Evolutionary conservation across 2,329 filamentous ascomycete genomes (phyloP).

Genomic region (Aspergillus luchuensis): DNA sequence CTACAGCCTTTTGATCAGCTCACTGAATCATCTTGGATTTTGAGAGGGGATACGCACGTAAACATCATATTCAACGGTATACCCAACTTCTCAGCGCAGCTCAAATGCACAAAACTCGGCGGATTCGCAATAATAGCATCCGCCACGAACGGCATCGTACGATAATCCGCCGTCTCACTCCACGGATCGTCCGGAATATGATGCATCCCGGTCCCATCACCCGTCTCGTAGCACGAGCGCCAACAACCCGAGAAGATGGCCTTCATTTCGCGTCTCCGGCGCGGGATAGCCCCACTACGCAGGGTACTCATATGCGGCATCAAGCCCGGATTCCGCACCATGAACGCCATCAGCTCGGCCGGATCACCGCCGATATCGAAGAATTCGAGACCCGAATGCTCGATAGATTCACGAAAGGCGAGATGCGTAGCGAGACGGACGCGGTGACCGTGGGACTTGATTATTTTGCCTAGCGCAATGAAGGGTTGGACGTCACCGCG

Average conservation of each 20-base stretch:
- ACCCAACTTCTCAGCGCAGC: constrained; percentile 76
- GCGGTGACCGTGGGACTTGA: constrained; percentile 69
- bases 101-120: constrained; percentile 74
- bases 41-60: constrained; percentile 58
- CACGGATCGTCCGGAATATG: constrained; percentile 54
- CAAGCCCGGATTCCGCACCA: constrained; percentile 85
- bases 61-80: constrained; percentile 86
- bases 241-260: constrained; percentile 83
- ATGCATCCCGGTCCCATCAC: constrained; percentile 61
- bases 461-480: constrained; percentile 65
- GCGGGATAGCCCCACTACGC: constrained; percentile 74
- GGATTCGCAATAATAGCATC: constrained; percentile 88
- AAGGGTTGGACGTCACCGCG: constrained; percentile 77
- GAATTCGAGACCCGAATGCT: constrained; percentile 72
- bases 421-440: constrained; percentile 73
- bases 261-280: constrained; percentile 72
- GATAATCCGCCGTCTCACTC: constrained; percentile 42
- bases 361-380: constrained; percentile 77
- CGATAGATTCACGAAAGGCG: constrained; percentile 68
- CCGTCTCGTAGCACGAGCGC: constrained; percentile 80
- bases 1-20: constrained; percentile 35
- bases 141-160: constrained; percentile 71
- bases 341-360: constrained; percentile 78
- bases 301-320: constrained; percentile 81
- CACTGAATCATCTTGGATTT: background rate